Percentiles rank a stretch among this genome's conserved stretches.
Conservation (phyloP, 371 early-diverging fungal species). For the Mucor piriformis region DNA sequence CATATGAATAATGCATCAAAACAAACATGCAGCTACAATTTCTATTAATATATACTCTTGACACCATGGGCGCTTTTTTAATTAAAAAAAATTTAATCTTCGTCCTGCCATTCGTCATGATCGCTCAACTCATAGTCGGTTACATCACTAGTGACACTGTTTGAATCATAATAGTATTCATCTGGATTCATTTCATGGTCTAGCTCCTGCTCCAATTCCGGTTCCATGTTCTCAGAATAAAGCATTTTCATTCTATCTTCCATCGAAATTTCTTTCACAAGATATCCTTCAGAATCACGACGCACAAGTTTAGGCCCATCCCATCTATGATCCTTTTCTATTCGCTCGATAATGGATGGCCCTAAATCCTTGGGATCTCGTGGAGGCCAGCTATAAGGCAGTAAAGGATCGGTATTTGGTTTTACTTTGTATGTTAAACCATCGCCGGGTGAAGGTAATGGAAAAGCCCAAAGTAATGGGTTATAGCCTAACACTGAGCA, state of each 20-base stretch:
- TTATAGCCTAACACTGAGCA: constrained; percentile 77
- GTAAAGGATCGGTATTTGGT: constrained; percentile 27
- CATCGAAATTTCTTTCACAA: constrained; percentile 48
- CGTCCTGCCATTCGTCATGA: not conserved
- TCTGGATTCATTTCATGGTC: constrained; percentile 1
- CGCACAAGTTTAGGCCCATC: constrained; percentile 32
- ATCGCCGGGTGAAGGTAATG: constrained; percentile 63
- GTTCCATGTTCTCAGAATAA: not conserved
- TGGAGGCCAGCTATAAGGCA: constrained; percentile 38
- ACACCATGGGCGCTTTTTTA: not conserved
- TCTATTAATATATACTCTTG: too few relatives aligned
- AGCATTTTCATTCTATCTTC: constrained; percentile 36
- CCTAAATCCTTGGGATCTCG: constrained; percentile 28
- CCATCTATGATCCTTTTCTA: constrained; percentile 1
- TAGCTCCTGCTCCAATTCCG: not conserved
- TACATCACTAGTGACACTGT: constrained; percentile 1
- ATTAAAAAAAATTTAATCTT: not conserved
- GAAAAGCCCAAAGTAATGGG: constrained; percentile 71
- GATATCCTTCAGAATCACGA: constrained; percentile 57
- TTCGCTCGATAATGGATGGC: constrained; percentile 10
- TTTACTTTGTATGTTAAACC: constrained; percentile 74
- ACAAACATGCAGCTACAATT: too few relatives aligned
- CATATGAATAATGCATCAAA: too few relatives aligned
- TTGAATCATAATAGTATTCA: constrained; percentile 13
- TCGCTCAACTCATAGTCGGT: constrained; percentile 1